A percentile compares a stretch with the other conserved stretches of the same genome.
phyloP scores from a whole-genome alignment of 805 yeast species.

The Spathaspora girioi region DNA sequence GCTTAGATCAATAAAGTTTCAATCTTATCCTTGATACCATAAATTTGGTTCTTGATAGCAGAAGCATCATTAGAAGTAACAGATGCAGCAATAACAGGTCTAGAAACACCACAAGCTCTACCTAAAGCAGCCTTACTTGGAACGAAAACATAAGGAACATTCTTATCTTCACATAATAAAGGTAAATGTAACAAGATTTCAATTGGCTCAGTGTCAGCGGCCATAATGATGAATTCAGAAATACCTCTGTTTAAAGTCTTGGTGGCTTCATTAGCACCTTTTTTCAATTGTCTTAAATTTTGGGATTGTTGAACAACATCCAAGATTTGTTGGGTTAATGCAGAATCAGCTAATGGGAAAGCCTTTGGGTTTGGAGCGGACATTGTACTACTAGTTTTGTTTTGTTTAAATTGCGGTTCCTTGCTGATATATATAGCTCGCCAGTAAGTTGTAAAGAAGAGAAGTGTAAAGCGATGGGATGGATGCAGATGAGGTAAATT shows the following conservation, averaged over 20 bases:
- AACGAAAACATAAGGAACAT: conserved; percentile 98
- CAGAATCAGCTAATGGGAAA: conserved; percentile 97
- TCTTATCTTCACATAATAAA: conserved; percentile 96
- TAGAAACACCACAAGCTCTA: conserved; percentile 99
- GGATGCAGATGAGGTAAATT: conserved; percentile 2
- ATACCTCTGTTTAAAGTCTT: conserved; percentile 99
- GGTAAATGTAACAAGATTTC: conserved; percentile 98
- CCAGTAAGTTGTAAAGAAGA: conserved; percentile 18
- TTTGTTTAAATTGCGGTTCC: conserved; percentile 40
- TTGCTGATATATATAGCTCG: conserved; percentile 46
- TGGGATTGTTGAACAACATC: conserved; percentile 98
- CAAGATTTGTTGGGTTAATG: conserved; percentile 91
- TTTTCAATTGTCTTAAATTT: conserved; percentile 96
- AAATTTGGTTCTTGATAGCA: conserved; percentile 94
- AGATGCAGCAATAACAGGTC: conserved; percentile 98
- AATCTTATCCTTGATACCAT: conserved; percentile 97
- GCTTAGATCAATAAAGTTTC: conserved; percentile 88
- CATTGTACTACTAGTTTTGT: conserved; percentile 36
- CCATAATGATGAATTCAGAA: conserved; percentile 98
- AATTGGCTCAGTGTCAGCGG: conserved; percentile 99
- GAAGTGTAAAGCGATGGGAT: not conserved
- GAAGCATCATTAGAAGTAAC: conserved; percentile 98
- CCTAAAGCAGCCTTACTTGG: conserved; percentile 98
- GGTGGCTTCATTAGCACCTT: conserved; percentile 99
- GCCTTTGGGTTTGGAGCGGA: conserved; percentile 97